Base-by-base conservation (phyloP, 768 basidiomycete species). In the Lactarius psammicola region DNA sequence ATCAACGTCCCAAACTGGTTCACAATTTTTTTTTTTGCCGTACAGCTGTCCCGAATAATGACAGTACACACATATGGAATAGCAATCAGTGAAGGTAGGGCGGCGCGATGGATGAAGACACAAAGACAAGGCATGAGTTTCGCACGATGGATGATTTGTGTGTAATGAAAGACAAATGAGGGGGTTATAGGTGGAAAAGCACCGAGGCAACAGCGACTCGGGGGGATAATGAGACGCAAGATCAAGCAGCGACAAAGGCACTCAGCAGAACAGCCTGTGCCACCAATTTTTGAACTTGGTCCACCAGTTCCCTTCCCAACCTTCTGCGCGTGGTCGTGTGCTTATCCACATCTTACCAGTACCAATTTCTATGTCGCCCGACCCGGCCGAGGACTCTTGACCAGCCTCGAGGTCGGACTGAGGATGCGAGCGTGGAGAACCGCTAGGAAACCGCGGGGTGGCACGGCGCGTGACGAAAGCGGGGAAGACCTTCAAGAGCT, bases 311-410 rank as follows among this genome's bases (percentile, higher is more conserved):
- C 93, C 92, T 72, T 85, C 79, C 86, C 87, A 94, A 13, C 85
- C 88, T 33, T 82, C 80, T 44, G 77, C 76, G 42, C 94, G 86
- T 53, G 76, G 72, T 71, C 82, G 85, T 26, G 80, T 73, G 62
- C 90, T 87, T 33, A 92, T 76, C 87, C 89, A 92, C 84, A 95
- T 88, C 56, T 82, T 79, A 9, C 93, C 93, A n/a, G 93, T 94
- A 23, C 93, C 93, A 74, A 86, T 85, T 34, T 82, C 83, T 64
- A 94, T 81, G 40, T 82, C 82, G 62, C 82, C 83, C 66, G 79
- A 80, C 69, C 85, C 84, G 20, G 74, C 78, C 42, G 80, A 77
- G 55, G 83, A 81, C 57, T 85, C 84, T 62, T 84, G 84, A 30
- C 85, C 90, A 73, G 88, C 88, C 75, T 92, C 91, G 38, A 90